These are phyloP conservation scores for Phytophthora quininea DNA, from an alignment of 352 stramenopile genomes.

Conservation along the genomic window DNA sequence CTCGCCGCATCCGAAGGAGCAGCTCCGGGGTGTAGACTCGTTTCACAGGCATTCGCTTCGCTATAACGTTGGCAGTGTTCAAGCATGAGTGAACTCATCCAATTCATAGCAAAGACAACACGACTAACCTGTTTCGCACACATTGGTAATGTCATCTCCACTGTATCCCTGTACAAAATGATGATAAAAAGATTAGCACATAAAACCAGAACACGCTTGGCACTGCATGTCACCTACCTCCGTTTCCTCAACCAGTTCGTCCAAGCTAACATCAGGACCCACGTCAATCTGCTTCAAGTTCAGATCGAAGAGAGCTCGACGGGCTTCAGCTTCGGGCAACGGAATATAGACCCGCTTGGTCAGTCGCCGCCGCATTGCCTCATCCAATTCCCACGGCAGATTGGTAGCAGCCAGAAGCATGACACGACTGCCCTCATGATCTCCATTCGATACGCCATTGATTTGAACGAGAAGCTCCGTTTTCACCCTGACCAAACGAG, in stretches of 20 bases:
- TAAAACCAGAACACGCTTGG: background rate
- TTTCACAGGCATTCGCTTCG: conserved; percentile 86
- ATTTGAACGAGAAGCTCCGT: conserved; percentile 98
- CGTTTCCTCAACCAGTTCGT: conserved; percentile 70
- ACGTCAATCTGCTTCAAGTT: conserved; percentile 84
- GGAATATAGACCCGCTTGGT: conserved; percentile 96
- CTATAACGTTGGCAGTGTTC: conserved; percentile 13
- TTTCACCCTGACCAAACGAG: conserved; percentile 84
- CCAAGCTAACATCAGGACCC: conserved; percentile 75
- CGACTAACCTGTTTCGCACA: conserved; percentile 53
- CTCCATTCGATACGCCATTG: conserved; percentile 89
- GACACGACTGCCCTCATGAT: conserved; percentile 59
- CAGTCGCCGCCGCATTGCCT: conserved; percentile 94
- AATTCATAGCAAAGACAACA: background rate
- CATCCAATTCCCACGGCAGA: conserved; percentile 96
- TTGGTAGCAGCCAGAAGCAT: conserved; percentile 97
- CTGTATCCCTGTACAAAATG: conserved; percentile 47
- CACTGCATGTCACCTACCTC: conserved; percentile 50
- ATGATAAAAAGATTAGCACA: background rate
- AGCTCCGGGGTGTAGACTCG: conserved; percentile 75
- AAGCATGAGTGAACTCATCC: too few relatives aligned
- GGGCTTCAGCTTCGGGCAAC: conserved; percentile 56
- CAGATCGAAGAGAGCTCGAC: conserved; percentile 75
- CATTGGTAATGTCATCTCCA: conserved; percentile 60
- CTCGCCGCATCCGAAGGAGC: conserved; percentile 56